Evolutionary conservation across 169 alveolate genomes (phyloP).

Genomic region (Plasmodium gonderi): DNA sequence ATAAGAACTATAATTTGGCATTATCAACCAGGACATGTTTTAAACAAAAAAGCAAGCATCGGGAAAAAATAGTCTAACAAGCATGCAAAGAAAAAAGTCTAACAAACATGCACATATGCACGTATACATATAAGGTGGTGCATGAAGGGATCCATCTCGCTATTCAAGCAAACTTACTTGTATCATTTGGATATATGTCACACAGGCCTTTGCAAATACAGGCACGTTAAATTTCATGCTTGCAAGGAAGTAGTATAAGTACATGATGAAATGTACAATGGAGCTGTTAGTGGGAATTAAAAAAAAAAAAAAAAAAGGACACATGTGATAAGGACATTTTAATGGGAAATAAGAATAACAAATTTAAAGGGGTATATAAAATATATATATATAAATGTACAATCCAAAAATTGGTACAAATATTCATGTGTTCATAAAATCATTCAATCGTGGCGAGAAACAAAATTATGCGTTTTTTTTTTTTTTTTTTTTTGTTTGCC

Average conservation of each 20-base stretch:
- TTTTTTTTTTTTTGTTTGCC: neutral
- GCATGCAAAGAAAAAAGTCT: neutral
- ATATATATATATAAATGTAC: neutral
- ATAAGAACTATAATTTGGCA: too few species aligned
- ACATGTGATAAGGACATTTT: neutral
- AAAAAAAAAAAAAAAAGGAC: neutral
- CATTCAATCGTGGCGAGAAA: too few species aligned
- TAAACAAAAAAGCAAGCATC: too few species aligned
- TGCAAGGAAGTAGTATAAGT: conserved; percentile 78
- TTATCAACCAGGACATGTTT: too few species aligned
- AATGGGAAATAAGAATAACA: too few species aligned
- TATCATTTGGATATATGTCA: conserved; percentile 79
- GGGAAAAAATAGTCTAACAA: neutral
- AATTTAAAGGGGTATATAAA: too few species aligned
- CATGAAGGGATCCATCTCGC: neutral
- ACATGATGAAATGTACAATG: conserved; percentile 81
- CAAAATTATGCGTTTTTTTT: neutral
- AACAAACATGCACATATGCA: neutral
- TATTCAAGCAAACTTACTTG: conserved; percentile 48
- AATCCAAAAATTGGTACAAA: too few species aligned
- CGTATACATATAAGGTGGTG: neutral
- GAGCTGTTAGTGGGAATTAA: conserved; percentile 58
- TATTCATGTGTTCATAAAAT: too few species aligned
- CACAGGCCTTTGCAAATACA: conserved; percentile 50
- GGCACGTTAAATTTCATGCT: conserved; percentile 46